These are phyloP conservation scores for Lasiodiplodia sp. DNA, from an alignment of 2,329 filamentous ascomycete genomes.

Conservation along the genomic window DNA sequence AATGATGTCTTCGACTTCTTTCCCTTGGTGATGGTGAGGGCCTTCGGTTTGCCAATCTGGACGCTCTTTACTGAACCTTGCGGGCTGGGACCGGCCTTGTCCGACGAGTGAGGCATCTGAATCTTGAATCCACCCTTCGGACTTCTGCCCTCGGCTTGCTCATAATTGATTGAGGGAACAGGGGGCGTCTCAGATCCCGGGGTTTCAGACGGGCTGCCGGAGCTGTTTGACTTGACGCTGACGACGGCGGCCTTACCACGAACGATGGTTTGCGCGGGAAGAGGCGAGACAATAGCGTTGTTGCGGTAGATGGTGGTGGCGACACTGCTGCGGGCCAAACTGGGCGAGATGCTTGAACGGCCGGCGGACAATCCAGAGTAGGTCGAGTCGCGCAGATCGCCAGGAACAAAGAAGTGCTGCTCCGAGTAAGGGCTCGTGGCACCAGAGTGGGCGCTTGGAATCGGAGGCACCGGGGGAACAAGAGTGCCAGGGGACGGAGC, in stretches of 20 bases:
- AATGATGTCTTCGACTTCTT: slow-evolving; percentile 27
- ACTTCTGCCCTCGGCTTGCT: slow-evolving; percentile 39
- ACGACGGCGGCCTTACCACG: slow-evolving; percentile 91
- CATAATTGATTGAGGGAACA: slow-evolving; percentile 74
- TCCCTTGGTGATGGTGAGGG: slow-evolving; percentile 50
- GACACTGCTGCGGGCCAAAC: slow-evolving; percentile 65
- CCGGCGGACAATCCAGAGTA: slow-evolving; percentile 77
- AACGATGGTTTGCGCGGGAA: slow-evolving; percentile 84
- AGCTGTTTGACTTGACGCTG: slow-evolving; percentile 78
- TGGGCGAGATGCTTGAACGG: slow-evolving; percentile 58
- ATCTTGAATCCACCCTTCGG: slow-evolving; percentile 44
- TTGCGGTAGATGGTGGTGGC: slow-evolving; percentile 94
- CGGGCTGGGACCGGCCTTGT: slow-evolving; percentile 38
- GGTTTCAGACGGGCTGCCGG: slow-evolving; percentile 59
- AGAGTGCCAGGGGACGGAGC: slow-evolving; percentile 81
- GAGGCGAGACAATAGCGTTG: slow-evolving; percentile 80
- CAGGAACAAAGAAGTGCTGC: slow-evolving; percentile 92
- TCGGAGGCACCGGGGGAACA: slow-evolving; percentile 91
- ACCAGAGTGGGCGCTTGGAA: slow-evolving; percentile 69
- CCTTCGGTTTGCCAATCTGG: slow-evolving; percentile 53
- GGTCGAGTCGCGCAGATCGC: slow-evolving; percentile 87
- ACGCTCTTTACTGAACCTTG: slow-evolving; percentile 47
- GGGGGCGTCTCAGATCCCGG: slow-evolving; percentile 67
- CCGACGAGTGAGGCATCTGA: slow-evolving; percentile 50
- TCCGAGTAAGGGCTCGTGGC: slow-evolving; percentile 70